These are phyloP conservation scores for Botrytis fabae DNA, from an alignment of 2,329 filamentous ascomycete genomes.

Conservation along the genomic window DNA sequence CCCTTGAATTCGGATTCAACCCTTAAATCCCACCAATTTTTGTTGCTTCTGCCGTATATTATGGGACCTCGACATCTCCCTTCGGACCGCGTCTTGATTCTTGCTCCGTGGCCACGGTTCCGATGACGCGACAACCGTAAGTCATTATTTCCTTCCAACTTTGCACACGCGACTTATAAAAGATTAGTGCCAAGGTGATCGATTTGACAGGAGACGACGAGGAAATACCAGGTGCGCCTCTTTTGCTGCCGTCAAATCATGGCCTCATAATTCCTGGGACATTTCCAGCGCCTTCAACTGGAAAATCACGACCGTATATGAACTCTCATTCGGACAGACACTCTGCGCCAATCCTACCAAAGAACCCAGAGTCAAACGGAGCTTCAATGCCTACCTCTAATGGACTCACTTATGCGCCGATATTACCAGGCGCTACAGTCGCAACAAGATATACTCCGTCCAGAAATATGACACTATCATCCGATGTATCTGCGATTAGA, in stretches of 20 bases:
- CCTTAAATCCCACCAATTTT: background rate
- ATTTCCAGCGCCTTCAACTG: background rate
- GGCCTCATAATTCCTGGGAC: conserved; percentile 15
- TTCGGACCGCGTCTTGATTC: background rate
- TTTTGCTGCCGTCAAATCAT: conserved; percentile 7
- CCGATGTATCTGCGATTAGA: background rate
- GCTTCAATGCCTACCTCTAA: background rate
- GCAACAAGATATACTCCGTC: background rate
- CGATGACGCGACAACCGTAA: conserved; percentile 10
- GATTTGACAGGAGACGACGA: conserved; percentile 17
- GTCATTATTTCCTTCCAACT: conserved; percentile 7
- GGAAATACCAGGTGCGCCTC: background rate
- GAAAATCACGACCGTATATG: background rate
- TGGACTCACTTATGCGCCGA: background rate
- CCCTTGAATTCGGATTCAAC: background rate
- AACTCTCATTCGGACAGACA: background rate
- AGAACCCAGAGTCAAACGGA: background rate
- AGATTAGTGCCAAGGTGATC: conserved; percentile 11
- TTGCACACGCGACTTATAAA: conserved; percentile 10
- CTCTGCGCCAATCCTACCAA: conserved; percentile 7
- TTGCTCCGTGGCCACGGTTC: conserved; percentile 13
- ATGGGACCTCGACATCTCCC: background rate
- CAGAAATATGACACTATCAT: background rate
- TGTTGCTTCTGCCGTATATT: background rate
- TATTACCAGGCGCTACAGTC: conserved; percentile 14